These are phyloP conservation scores for Apium graveolens DNA, from an alignment of 129 eudicot genomes.

Conservation along the genomic window DNA sequence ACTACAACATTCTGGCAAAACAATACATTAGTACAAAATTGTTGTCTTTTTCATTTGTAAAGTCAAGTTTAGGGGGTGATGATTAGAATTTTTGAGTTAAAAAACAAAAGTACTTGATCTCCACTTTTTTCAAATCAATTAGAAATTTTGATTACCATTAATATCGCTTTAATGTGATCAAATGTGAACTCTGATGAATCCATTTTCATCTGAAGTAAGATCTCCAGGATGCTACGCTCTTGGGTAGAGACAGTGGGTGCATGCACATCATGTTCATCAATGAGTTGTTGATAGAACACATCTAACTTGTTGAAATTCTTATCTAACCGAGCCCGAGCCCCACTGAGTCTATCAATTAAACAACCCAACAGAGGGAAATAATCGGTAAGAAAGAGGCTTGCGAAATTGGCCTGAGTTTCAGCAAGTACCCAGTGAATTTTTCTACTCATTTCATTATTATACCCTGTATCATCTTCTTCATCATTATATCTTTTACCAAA, in stretches of 20 bases:
- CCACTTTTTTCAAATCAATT: too few relatives aligned
- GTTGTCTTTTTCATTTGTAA: background rate
- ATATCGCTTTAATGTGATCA: conserved; percentile 1
- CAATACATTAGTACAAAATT: background rate
- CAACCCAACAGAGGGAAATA: background rate
- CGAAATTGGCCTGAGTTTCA: background rate
- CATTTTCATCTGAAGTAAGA: background rate
- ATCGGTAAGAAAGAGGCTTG: background rate
- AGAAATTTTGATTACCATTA: conserved; percentile 2
- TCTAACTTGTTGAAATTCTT: background rate
- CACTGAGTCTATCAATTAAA: background rate
- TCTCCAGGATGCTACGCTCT: background rate
- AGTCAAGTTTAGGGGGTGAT: too few relatives aligned
- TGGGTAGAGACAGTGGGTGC: background rate
- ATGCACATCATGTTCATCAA: background rate
- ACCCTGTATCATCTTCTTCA: background rate
- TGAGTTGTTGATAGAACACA: background rate
- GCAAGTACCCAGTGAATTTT: background rate
- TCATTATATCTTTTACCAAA: background rate
- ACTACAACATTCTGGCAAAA: background rate
- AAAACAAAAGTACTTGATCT: too few relatives aligned
- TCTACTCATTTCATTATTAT: background rate
- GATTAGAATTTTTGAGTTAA: too few relatives aligned
- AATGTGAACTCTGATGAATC: background rate
- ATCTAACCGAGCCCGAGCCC: background rate